Evolutionary conservation across 2,329 filamentous ascomycete species (phyloP).

Genomic region (Aureobasidium pullulans): DNA sequence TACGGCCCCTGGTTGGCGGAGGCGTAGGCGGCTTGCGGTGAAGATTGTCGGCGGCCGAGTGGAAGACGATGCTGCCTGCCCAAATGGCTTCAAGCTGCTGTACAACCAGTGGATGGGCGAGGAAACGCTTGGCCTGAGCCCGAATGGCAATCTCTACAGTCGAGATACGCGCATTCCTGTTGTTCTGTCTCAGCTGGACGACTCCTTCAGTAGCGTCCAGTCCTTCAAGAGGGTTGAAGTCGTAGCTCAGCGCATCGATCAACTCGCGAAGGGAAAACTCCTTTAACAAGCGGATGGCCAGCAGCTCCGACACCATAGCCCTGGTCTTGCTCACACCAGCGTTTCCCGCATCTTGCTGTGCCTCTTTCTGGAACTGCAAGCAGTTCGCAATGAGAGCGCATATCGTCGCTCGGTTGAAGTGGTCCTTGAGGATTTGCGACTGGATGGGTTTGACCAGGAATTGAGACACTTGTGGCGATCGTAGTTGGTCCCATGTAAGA

Average conservation of each 20-base stretch:
- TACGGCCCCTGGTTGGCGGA: constrained; percentile 17
- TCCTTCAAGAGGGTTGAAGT: constrained; percentile 88
- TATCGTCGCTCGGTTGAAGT: constrained; percentile 78
- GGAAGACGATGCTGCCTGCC: constrained; percentile 92
- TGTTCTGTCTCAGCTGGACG: constrained; percentile 40
- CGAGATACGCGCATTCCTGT: constrained; percentile 68
- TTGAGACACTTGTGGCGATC: constrained; percentile 92
- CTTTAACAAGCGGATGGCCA: constrained; percentile 82
- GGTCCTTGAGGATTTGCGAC: constrained; percentile 72
- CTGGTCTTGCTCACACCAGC: constrained; percentile 76
- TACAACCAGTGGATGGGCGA: constrained; percentile 84
- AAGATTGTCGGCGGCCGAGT: constrained; percentile 76
- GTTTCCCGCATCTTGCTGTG: constrained; percentile 72
- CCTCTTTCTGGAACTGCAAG: constrained; percentile 86
- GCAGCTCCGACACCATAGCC: constrained; percentile 80
- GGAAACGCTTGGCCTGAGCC: constrained; percentile 83
- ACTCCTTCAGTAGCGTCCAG: constrained; percentile 39
- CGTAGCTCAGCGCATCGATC: constrained; percentile 89
- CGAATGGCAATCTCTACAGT: constrained; percentile 89
- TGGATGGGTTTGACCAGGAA: constrained; percentile 95
- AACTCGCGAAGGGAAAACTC: constrained; percentile 85
- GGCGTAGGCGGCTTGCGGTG: constrained; percentile 53
- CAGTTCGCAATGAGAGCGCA: constrained; percentile 92
- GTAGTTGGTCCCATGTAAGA: constrained; percentile 86
- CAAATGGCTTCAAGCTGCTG: constrained; percentile 96